Percentiles rank a stretch among this genome's conserved stretches.
Conservation (phyloP, 192 early-diverging fungal species). For the Gamsiella multidivaricata region DNA sequence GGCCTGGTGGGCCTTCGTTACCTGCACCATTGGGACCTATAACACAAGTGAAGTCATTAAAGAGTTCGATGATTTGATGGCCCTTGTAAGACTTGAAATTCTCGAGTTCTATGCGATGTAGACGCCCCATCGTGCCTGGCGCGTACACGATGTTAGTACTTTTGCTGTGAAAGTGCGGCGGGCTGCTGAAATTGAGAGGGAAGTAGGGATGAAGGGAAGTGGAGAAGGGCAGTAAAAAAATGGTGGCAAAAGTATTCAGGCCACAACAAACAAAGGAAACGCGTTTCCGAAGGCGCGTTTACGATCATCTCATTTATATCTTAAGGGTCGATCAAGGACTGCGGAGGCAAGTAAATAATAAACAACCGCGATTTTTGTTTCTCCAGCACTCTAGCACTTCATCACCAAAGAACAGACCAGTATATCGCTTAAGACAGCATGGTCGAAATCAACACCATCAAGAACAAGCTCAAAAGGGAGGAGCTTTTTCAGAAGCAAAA, state of each 20-base stretch:
- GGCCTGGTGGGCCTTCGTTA: conserved; percentile 16
- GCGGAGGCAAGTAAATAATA: neutral
- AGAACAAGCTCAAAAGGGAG: conserved; percentile 89
- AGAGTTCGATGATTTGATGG: conserved; percentile 92
- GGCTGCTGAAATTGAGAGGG: neutral
- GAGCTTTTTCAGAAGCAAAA: conserved; percentile 81
- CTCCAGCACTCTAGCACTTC: neutral
- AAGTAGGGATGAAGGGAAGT: neutral
- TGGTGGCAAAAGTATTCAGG: conserved; percentile 15
- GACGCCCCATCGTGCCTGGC: conserved; percentile 73
- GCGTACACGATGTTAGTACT: no score
- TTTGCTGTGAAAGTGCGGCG: neutral
- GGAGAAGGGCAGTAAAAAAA: neutral
- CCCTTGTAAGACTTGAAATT: conserved; percentile 99
- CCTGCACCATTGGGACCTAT: conserved; percentile 98
- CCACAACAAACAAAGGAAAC: conserved; percentile 9
- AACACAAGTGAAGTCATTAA: conserved; percentile 93
- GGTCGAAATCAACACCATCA: conserved; percentile 68
- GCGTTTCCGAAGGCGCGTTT: neutral
- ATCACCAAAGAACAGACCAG: no score
- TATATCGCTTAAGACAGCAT: conserved; percentile 3
- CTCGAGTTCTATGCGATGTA: conserved; percentile 90
- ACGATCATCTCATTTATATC: neutral
- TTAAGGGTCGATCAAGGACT: neutral
- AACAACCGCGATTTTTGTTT: neutral